Evolutionary conservation across 2,329 filamentous ascomycete species (phyloP).

Genomic region (Cryphonectria parasitica): DNA sequence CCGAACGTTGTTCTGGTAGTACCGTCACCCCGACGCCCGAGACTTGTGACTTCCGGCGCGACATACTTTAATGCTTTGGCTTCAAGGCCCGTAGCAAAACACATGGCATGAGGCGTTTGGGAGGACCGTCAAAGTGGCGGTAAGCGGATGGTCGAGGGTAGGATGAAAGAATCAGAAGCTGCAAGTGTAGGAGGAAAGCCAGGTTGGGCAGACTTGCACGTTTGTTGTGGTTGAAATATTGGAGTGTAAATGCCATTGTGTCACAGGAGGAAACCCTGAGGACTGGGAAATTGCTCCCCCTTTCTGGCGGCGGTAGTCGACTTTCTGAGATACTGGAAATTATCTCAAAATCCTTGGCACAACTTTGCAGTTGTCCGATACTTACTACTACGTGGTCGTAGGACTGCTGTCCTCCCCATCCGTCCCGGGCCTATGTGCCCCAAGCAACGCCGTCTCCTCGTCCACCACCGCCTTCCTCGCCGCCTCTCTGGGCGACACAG

Average conservation of each 20-base stretch:
- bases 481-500: constrained; percentile 33
- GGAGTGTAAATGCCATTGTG: background rate
- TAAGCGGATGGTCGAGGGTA: background rate
- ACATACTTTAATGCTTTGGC: background rate
- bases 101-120: background rate
- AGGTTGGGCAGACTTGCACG: background rate
- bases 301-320: background rate
- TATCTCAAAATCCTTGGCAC: background rate
- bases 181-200: background rate
- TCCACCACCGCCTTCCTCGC: constrained; percentile 34
- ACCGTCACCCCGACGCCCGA: background rate
- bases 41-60: background rate
- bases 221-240: background rate
- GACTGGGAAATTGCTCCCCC: background rate
- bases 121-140: background rate
- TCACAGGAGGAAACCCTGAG: background rate
- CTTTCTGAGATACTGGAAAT: background rate
- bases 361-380: background rate
- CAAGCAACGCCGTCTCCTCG: constrained; percentile 42
- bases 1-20: background rate
- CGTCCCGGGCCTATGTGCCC: constrained; percentile 15
- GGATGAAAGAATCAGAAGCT: background rate
- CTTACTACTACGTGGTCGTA: background rate
- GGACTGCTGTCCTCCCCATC: constrained; percentile 21
- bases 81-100: background rate